Conservation (phyloP, 805 yeast genomes). For the Barnettozyma vustinii region DNA sequence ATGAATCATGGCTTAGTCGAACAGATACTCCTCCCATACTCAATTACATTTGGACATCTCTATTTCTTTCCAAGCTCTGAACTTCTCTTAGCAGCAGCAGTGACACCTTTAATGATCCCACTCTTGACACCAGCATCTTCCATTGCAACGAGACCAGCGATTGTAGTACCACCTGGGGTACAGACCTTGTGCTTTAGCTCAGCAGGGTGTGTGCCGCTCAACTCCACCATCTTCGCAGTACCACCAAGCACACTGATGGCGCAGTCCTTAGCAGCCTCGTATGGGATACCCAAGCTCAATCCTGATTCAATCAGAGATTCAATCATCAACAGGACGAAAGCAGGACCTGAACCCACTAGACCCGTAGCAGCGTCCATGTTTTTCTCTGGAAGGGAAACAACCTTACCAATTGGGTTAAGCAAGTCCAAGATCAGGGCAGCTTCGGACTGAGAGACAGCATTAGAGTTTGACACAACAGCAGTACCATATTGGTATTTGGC, state of each 20-base stretch:
- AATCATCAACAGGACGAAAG: conserved; percentile 82
- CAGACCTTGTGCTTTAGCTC: conserved; percentile 82
- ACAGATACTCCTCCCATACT: too few relatives aligned
- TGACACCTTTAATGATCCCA: conserved; percentile 82
- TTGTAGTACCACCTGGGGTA: conserved; percentile 98
- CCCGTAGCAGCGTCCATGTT: conserved; percentile 97
- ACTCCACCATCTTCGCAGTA: conserved; percentile 82
- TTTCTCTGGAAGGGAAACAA: conserved; percentile 70
- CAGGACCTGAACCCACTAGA: conserved; percentile 94
- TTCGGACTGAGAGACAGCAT: conserved; percentile 39
- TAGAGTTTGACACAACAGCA: conserved; percentile 82
- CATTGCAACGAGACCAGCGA: conserved; percentile 88
- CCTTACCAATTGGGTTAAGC: conserved; percentile 61
- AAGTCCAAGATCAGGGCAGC: conserved; percentile 41
- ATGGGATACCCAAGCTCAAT: conserved; percentile 88
- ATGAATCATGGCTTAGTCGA: too few relatives aligned
- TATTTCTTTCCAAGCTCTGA: conserved; percentile 46
- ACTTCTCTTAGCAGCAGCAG: conserved; percentile 87
- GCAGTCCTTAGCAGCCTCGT: conserved; percentile 71
- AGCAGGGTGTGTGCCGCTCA: conserved; percentile 83
- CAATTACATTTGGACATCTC: not conserved
- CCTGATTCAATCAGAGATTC: conserved; percentile 95
- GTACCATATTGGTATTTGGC: conserved; percentile 90
- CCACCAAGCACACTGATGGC: conserved; percentile 95
- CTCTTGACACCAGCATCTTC: conserved; percentile 88